Conservation (phyloP, 345 rosid genomes). For the Garcia nutans region DNA sequence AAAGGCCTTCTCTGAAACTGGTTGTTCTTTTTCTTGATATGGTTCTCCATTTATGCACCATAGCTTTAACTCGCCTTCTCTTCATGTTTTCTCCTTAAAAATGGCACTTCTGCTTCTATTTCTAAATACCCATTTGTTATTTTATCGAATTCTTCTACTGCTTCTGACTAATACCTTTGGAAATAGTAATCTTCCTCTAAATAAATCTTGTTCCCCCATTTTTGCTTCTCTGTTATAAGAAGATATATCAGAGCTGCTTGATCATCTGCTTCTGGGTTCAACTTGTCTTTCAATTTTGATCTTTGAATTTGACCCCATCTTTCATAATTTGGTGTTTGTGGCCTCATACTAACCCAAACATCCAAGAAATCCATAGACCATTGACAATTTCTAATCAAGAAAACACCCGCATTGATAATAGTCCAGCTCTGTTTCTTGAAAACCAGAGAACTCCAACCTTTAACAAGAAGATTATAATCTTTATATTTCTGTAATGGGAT, state of each 20-base stretch:
- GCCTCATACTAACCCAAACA: conserved; percentile 20
- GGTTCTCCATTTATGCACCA: conserved; percentile 8
- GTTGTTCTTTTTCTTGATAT: not conserved
- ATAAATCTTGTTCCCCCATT: conserved; percentile 19
- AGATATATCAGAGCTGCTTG: conserved; percentile 24
- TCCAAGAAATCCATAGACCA: conserved; percentile 27
- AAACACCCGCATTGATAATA: conserved; percentile 21
- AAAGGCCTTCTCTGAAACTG: conserved; percentile 10
- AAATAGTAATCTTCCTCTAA: conserved; percentile 21
- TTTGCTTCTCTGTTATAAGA: conserved; percentile 1
- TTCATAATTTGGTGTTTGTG: not conserved
- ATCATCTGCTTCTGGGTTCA: conserved; percentile 23
- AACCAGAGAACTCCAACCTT: conserved; percentile 13
- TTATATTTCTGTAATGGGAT: conserved; percentile 12
- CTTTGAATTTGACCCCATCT: conserved; percentile 14
- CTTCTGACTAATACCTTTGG: conserved; percentile 18
- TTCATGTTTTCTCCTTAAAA: conserved; percentile 8
- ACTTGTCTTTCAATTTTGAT: conserved; percentile 14
- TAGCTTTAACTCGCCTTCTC: conserved; percentile 21
- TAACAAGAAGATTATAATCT: conserved; percentile 19
- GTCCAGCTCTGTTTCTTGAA: conserved; percentile 24
- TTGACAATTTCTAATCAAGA: conserved; percentile 28
- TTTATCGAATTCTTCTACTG: conserved; percentile 11
- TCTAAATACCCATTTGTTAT: conserved; percentile 15
- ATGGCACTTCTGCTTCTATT: not conserved